Conservation (phyloP, 495 filamentous ascomycete species). For the Penicillium alfredii region DNA sequence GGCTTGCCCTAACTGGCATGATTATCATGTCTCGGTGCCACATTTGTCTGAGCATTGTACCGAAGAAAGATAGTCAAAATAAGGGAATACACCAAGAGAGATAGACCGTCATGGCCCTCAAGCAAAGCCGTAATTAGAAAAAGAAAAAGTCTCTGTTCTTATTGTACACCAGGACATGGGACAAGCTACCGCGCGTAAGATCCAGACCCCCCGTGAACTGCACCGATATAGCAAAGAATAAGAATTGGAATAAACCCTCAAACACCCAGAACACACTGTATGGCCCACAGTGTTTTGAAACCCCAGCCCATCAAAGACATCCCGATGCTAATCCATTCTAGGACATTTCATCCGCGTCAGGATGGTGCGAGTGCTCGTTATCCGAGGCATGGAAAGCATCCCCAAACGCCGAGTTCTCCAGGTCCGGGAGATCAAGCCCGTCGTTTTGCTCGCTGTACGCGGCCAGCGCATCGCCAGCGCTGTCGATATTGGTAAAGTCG, state of each 20-base stretch:
- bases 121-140: too few relatives aligned
- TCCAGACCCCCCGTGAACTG: conserved; percentile 7
- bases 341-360: conserved; percentile 41
- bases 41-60: too few relatives aligned
- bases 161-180: conserved; percentile 10
- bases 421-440: conserved; percentile 43
- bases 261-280: conserved; percentile 16
- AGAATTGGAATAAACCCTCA: too few relatives aligned
- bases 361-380: conserved; percentile 41
- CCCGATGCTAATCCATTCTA: conserved; percentile 8
- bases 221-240: not conserved
- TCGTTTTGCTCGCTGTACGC: conserved; percentile 52
- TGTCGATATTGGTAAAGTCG: conserved; percentile 54
- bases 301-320: conserved; percentile 9
- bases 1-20: too few relatives aligned
- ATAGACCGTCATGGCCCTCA: not conserved
- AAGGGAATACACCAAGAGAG: too few relatives aligned
- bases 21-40: too few relatives aligned
- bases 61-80: too few relatives aligned
- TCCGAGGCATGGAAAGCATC: conserved; percentile 58
- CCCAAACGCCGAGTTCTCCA: conserved; percentile 57
- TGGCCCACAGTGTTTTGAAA: conserved; percentile 11
- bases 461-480: conserved; percentile 56
- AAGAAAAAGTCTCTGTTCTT: conserved; percentile 9
- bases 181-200: conserved; percentile 8